Percentiles rank a stretch among this genome's conserved stretches.
These are phyloP conservation scores for Yarrowia sp. DNA, from an alignment of 805 yeast species.

Conservation along the genomic window DNA sequence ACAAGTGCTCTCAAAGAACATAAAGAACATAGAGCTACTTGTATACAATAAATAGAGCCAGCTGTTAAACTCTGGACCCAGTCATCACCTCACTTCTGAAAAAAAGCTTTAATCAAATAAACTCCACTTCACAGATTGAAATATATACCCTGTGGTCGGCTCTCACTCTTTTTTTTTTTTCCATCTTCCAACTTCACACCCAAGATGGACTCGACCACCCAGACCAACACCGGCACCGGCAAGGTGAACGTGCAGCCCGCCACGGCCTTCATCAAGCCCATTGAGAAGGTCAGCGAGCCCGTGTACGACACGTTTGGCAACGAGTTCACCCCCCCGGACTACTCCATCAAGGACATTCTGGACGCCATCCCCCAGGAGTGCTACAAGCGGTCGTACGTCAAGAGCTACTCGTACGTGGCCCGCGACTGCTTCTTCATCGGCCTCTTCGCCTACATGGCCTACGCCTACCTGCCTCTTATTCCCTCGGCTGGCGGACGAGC, in stretches of 20 bases:
- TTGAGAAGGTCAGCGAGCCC: slow-evolving; percentile 25
- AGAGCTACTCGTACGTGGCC: slow-evolving; percentile 68
- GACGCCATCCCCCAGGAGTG: slow-evolving; percentile 76
- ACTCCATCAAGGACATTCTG: slow-evolving; percentile 75
- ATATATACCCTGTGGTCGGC: slow-evolving; percentile 17
- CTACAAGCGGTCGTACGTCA: slow-evolving; percentile 65
- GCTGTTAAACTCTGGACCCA: no score
- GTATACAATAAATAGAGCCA: no score
- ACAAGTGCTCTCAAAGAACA: no score
- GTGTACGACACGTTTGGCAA: slow-evolving; percentile 66
- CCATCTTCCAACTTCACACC: no score
- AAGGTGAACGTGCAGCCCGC: slow-evolving; percentile 36
- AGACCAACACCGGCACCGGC: slow-evolving; percentile 35
- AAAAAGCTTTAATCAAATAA: no score
- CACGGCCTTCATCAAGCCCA: slow-evolving; percentile 35
- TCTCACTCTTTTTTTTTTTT: not conserved
- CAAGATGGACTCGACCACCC: slow-evolving; percentile 34
- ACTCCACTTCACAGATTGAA: not conserved
- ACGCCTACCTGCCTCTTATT: slow-evolving; percentile 60
- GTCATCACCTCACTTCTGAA: no score
- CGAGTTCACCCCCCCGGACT: slow-evolving; percentile 75
- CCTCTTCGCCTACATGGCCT: slow-evolving; percentile 61
- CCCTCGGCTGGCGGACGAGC: slow-evolving; percentile 57
- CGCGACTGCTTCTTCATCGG: slow-evolving; percentile 62
- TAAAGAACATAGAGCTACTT: no score